Evolutionary conservation across 306 rosid species (phyloP).

Genomic region (Styphnolobium japonicum): DNA sequence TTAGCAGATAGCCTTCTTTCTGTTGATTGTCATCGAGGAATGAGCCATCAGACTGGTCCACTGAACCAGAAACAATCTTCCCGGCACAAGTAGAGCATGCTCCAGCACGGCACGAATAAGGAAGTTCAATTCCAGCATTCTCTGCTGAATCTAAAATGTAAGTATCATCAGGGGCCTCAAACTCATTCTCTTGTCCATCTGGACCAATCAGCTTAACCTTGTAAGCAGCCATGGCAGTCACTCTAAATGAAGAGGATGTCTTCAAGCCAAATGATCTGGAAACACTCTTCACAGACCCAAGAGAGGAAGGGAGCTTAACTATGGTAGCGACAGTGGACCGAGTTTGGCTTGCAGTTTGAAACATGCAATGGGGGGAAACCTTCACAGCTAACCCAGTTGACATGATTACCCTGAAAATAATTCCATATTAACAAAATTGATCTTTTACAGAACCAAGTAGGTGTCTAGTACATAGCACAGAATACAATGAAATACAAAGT

Average conservation of each 20-base stretch:
- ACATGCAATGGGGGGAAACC: constrained; percentile 39
- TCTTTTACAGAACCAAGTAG: neutral
- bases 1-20: constrained; percentile 54
- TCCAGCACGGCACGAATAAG: constrained; percentile 88
- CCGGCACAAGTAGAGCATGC: constrained; percentile 89
- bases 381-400: constrained; percentile 55
- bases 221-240: constrained; percentile 63
- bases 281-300: constrained; percentile 48
- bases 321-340: constrained; percentile 26
- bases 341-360: constrained; percentile 32
- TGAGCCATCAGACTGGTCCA: constrained; percentile 79
- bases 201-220: constrained; percentile 71
- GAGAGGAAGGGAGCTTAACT: constrained; percentile 45
- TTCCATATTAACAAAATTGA: constrained; percentile 21
- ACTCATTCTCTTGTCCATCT: constrained; percentile 56
- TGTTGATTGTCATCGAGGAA: constrained; percentile 70
- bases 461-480: neutral
- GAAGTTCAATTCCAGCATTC: constrained; percentile 70
- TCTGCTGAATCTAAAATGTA: constrained; percentile 85
- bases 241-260: constrained; percentile 48
- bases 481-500: neutral
- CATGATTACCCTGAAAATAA: constrained; percentile 49
- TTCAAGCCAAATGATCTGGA: constrained; percentile 60
- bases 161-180: constrained; percentile 68
- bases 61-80: constrained; percentile 54